These are phyloP conservation scores for Euphorbia celastroides DNA, from an alignment of 441 rosid species.

Conservation along the genomic window DNA sequence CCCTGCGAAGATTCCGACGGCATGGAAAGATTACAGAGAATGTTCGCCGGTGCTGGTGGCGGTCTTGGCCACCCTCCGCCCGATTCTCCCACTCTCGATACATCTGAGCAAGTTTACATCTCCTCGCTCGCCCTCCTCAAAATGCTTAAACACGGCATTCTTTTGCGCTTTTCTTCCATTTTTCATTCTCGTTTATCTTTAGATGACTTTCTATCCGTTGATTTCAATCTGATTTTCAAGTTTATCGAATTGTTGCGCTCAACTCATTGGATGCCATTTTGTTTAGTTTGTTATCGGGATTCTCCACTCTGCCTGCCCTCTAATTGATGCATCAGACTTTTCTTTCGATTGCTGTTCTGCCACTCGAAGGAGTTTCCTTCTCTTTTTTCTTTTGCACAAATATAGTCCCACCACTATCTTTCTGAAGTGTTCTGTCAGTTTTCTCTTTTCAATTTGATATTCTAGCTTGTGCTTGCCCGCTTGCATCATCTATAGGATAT, in stretches of 20 bases:
- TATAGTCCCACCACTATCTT: background rate
- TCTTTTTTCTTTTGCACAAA: background rate
- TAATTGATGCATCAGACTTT: background rate
- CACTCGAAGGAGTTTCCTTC: background rate
- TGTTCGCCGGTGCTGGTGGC: slow-evolving; percentile 84
- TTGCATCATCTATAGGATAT: background rate
- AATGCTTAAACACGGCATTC: slow-evolving; percentile 74
- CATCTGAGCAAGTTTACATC: slow-evolving; percentile 86
- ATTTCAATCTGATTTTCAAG: background rate
- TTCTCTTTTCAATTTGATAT: no score
- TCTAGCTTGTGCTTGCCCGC: background rate
- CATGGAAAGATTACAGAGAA: slow-evolving; percentile 76
- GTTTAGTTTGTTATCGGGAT: background rate
- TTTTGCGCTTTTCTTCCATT: background rate
- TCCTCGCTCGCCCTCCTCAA: slow-evolving; percentile 87
- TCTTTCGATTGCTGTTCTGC: slow-evolving; percentile 2
- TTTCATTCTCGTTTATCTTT: background rate
- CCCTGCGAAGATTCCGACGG: slow-evolving; percentile 41
- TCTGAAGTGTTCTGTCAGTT: background rate
- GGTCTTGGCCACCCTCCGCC: slow-evolving; percentile 79
- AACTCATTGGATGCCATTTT: background rate
- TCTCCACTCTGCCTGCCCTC: background rate
- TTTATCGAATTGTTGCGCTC: background rate
- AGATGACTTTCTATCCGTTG: background rate
- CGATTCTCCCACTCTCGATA: slow-evolving; percentile 74